Evolutionary conservation across 257 asterid genomes (phyloP).

Genomic region (Fraxinus anomala): DNA sequence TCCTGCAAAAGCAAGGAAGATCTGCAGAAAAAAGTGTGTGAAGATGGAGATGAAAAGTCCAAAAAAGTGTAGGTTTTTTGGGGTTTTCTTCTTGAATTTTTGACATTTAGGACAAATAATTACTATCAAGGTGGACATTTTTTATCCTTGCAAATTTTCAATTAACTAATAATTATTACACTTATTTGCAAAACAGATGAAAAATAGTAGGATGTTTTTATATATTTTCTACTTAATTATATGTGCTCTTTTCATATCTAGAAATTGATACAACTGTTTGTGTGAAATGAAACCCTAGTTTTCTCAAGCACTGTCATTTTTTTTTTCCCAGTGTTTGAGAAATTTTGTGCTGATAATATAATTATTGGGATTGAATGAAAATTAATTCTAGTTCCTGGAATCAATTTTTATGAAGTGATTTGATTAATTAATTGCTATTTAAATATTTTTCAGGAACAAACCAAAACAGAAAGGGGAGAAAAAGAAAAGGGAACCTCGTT

Average conservation of each 20-base stretch:
- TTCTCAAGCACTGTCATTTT: not conserved
- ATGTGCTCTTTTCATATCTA: not conserved
- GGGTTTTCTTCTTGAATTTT: not conserved
- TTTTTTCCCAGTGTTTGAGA: not conserved
- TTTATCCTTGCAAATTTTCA: constrained; percentile 19
- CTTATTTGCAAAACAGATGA: constrained; percentile 29
- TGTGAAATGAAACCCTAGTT: not conserved
- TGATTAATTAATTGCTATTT: not conserved
- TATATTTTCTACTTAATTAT: constrained; percentile 15
- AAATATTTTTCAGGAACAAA: constrained; percentile 35
- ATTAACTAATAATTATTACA: constrained; percentile 19
- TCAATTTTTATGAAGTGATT: not conserved
- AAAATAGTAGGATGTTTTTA: constrained; percentile 5
- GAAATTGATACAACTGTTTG: not conserved
- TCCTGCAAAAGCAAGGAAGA: constrained; percentile 52
- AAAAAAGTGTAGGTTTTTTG: constrained; percentile 57
- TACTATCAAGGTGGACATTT: constrained; percentile 32
- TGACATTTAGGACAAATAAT: constrained; percentile 19
- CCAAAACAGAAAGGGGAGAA: constrained; percentile 56
- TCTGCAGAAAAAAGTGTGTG: constrained; percentile 34
- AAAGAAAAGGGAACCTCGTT: constrained; percentile 53
- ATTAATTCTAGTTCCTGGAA: not conserved
- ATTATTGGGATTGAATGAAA: constrained; percentile 6
- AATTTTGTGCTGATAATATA: not conserved
- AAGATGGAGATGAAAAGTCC: constrained; percentile 55